Evolutionary conservation across 257 asterid genomes (phyloP).

Genomic region (Voacanga thouarsii): DNA sequence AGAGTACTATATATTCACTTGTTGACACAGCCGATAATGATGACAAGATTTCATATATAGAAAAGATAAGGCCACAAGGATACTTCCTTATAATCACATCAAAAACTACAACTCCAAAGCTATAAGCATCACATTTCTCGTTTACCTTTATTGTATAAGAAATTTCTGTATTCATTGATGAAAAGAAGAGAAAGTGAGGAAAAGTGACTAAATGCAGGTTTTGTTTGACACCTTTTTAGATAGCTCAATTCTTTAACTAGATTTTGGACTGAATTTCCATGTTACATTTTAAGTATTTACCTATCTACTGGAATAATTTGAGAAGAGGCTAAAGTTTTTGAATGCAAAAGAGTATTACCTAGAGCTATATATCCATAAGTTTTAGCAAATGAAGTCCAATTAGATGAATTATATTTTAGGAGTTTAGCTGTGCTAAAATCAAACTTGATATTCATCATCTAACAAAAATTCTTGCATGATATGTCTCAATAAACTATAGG

Average conservation of each 20-base stretch:
- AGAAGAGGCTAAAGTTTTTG: no score
- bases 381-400: conserved; percentile 31
- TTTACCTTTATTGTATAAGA: conserved; percentile 23
- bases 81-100: conserved; percentile 31
- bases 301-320: no score
- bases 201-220: no score
- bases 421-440: conserved; percentile 38
- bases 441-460: conserved; percentile 23
- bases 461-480: conserved; percentile 34
- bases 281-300: no score
- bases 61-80: conserved; percentile 15
- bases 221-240: no score
- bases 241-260: no score
- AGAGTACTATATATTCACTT: neutral
- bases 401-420: conserved; percentile 24
- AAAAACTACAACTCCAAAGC: conserved; percentile 32
- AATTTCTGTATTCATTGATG: conserved; percentile 4
- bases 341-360: conserved; percentile 9
- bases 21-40: conserved; percentile 1
- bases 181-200: no score
- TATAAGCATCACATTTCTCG: conserved; percentile 33
- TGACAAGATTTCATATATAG: neutral
- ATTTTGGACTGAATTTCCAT: no score
- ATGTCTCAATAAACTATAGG: conserved; percentile 37
- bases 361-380: conserved; percentile 38